Evolutionary conservation across 208 protist species (phyloP).

Genomic region (Wallacemonas sp.): DNA sequence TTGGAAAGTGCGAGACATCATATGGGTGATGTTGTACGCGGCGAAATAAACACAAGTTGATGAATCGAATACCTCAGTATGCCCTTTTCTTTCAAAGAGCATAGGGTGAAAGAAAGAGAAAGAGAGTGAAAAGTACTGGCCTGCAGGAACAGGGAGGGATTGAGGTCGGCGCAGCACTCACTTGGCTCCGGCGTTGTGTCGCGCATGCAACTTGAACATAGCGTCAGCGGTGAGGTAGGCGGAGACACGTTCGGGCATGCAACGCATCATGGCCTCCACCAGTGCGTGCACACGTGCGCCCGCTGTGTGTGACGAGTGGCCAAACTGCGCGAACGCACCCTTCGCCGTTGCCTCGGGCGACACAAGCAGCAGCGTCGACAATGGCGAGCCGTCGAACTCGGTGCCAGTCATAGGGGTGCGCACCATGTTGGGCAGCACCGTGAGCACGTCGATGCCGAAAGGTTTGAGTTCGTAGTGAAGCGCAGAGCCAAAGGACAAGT

Average conservation of each 20-base stretch:
- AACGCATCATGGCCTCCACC: background rate
- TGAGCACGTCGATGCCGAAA: constrained; percentile 69
- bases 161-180: no score
- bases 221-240: background rate
- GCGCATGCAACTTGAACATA: background rate
- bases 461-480: constrained; percentile 73
- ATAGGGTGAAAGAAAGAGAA: no score
- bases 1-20: no score
- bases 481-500: constrained; percentile 54
- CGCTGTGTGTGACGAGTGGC: background rate
- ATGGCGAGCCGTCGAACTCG: background rate
- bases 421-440: constrained; percentile 78
- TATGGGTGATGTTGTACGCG: no score
- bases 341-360: background rate
- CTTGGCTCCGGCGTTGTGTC: no score
- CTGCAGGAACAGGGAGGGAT: no score
- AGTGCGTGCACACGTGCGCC: background rate
- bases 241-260: background rate
- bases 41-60: no score
- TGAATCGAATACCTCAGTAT: no score
- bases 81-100: no score
- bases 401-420: constrained; percentile 78
- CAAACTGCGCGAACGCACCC: background rate
- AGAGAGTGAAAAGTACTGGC: no score
- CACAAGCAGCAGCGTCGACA: background rate